Evolutionary conservation across 805 yeast species (phyloP).

Genomic region (Suhomyces pyralidae): DNA sequence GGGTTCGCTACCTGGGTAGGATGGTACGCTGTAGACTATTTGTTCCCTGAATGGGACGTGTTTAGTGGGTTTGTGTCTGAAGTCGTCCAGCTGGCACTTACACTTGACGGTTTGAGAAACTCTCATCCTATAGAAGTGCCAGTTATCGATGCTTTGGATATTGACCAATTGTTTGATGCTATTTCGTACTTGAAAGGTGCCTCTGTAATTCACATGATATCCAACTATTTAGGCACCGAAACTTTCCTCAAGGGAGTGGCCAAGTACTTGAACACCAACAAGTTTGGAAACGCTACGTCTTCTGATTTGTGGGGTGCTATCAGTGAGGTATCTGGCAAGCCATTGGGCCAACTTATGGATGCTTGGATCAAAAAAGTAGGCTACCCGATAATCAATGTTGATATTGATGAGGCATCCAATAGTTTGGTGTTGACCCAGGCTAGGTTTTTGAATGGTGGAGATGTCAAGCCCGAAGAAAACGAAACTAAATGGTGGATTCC

Average conservation of each 20-base stretch:
- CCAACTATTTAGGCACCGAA: constrained; percentile 66
- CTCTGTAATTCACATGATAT: constrained; percentile 72
- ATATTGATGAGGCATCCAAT: constrained; percentile 25
- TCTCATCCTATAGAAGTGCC: constrained; percentile 85
- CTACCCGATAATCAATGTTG: constrained; percentile 62
- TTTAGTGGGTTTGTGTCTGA: constrained; percentile 55
- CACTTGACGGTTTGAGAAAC: constrained; percentile 54
- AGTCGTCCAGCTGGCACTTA: constrained; percentile 49
- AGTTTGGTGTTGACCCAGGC: constrained; percentile 49
- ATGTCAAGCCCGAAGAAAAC: constrained; percentile 56
- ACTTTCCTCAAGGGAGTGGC: constrained; percentile 72
- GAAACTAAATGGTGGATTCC: constrained; percentile 60
- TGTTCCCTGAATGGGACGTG: constrained; percentile 80
- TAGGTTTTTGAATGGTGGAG: constrained; percentile 64
- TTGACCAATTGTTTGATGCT: constrained; percentile 78
- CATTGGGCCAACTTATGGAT: constrained; percentile 58
- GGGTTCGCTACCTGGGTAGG: constrained; percentile 90
- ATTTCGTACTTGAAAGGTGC: constrained; percentile 83
- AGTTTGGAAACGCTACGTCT: constrained; percentile 70
- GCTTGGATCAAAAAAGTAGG: constrained; percentile 75
- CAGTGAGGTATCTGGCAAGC: constrained; percentile 58
- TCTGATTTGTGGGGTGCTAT: constrained; percentile 70
- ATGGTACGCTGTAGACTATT: constrained; percentile 61
- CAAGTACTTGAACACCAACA: constrained; percentile 57
- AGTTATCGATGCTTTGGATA: constrained; percentile 72